Base-by-base conservation (phyloP, 768 basidiomycete species). In the Strobilomyces dryophilus region DNA sequence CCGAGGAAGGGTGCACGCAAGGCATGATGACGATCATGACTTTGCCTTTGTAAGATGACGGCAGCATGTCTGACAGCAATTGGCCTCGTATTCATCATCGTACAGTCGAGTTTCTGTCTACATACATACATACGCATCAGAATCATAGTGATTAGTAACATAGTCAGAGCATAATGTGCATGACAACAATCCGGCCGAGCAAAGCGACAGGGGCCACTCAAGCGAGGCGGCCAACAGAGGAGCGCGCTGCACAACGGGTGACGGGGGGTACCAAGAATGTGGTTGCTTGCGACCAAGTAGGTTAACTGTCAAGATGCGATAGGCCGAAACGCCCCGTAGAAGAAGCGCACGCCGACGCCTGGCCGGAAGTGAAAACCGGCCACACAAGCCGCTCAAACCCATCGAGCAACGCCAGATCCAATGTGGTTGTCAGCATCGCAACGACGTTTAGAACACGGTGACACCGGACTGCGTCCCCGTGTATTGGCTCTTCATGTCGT, bases 401-500 rank as follows among this genome's bases (percentile, higher is more conserved):
- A 53, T 49, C 32, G 61, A 54, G 55, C 46, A 46, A 48, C 45
- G 26, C 47, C 47, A 20, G 40, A 54, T 46, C 54, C 15, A 36
- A 34, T 5, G 21, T 42, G 31, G 43, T 48, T 41, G 52, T 58
- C 41, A 35, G 42, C 45, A 47, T 35, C 37, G 36, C 12, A 21
- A 45, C 43, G 44, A 41, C 44, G 27, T 74, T 29, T 80, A 93
- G 72, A 89, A 93, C 58, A 89, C 89, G 36, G 91, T 93, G 57
- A 93, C 79, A 42, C 91, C 90, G 45, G 84, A 82, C 66, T 92
- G 91, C 15, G 89, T 92, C 26, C 87, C 88, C 8, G 88, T 76
- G 67, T 93, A 93, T 70, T 94, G 91, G 52, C 84, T 87, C 74
- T 92, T 89, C 79, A 92, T 82, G 66, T 94, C 91, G 66, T 93